These are phyloP conservation scores for Lophiotrema nucula DNA, from an alignment of 495 filamentous ascomycete genomes.

Conservation along the genomic window DNA sequence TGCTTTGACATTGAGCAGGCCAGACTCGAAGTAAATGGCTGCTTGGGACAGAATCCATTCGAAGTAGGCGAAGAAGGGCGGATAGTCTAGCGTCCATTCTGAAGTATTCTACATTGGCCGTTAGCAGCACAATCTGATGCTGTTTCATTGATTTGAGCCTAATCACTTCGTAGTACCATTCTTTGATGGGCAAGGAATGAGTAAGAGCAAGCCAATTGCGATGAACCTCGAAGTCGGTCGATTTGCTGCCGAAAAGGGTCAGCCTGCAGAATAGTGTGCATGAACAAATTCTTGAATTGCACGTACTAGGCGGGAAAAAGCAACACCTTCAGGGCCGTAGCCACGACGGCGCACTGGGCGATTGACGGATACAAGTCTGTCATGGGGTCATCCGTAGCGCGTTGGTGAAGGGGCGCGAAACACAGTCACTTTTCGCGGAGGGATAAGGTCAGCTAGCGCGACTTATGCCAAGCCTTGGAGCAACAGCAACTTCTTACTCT, in stretches of 20 bases:
- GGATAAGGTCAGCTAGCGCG: constrained; percentile 5
- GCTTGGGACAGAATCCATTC: constrained; percentile 88
- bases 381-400: constrained; percentile 52
- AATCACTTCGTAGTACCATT: constrained; percentile 89
- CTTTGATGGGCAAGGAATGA: constrained; percentile 76
- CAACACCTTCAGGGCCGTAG: constrained; percentile 87
- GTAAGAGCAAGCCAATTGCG: constrained; percentile 97
- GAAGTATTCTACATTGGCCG: constrained; percentile 90
- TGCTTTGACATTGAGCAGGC: constrained; percentile 78
- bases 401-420: constrained; percentile 22
- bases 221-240: constrained; percentile 98
- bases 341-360: constrained; percentile 80
- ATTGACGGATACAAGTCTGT: constrained; percentile 79
- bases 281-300: background rate
- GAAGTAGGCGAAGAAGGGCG: constrained; percentile 95
- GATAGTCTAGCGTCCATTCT: constrained; percentile 98
- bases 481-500: no score
- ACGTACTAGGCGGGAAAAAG: constrained; percentile 96
- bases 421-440: background rate
- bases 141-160: no score
- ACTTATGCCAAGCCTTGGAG: no score
- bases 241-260: constrained; percentile 64
- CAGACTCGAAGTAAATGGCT: constrained; percentile 72
- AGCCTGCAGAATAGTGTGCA: constrained; percentile 12
- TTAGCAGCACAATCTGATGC: no score